Conservation (phyloP, 176 grass and related monocot genomes). For the Areca catechu region DNA sequence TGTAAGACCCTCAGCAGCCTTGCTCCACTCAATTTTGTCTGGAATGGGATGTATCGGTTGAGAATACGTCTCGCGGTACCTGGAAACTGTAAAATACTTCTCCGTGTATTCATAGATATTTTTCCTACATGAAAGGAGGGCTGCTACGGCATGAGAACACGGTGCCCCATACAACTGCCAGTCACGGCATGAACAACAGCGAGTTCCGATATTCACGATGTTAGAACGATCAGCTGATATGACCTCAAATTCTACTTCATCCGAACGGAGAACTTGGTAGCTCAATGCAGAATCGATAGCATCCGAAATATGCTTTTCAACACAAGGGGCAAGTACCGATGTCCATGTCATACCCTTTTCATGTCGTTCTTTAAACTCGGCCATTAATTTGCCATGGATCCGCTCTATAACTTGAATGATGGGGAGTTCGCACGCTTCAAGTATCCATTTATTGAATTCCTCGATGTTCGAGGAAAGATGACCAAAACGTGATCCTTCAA, state of each 20-base stretch:
- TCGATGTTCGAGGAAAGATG: conserved; percentile 29
- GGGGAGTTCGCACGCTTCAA: conserved; percentile 21
- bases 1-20: not conserved
- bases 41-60: conserved; percentile 11
- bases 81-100: conserved; percentile 15
- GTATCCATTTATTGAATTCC: conserved; percentile 20
- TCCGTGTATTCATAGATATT: conserved; percentile 18
- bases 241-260: conserved; percentile 30
- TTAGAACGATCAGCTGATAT: conserved; percentile 16
- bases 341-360: conserved; percentile 7
- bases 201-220: conserved; percentile 23
- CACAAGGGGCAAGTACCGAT: conserved; percentile 7
- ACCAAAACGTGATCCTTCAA: conserved; percentile 19
- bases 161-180: conserved; percentile 24
- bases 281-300: not conserved
- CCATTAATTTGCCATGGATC: conserved; percentile 13
- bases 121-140: conserved; percentile 10
- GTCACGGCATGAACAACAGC: conserved; percentile 17
- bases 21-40: conserved; percentile 14
- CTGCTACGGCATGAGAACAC: conserved; percentile 25
- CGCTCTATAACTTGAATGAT: conserved; percentile 21
- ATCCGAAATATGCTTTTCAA: conserved; percentile 16
- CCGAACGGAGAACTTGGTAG: conserved; percentile 26
- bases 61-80: conserved; percentile 13
- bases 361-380: conserved; percentile 15